A percentile compares a stretch with the other conserved stretches of the same genome.
Evolutionary conservation across 441 rosid genomes (phyloP).

Genomic region (Euphorbia schlechtendalii): DNA sequence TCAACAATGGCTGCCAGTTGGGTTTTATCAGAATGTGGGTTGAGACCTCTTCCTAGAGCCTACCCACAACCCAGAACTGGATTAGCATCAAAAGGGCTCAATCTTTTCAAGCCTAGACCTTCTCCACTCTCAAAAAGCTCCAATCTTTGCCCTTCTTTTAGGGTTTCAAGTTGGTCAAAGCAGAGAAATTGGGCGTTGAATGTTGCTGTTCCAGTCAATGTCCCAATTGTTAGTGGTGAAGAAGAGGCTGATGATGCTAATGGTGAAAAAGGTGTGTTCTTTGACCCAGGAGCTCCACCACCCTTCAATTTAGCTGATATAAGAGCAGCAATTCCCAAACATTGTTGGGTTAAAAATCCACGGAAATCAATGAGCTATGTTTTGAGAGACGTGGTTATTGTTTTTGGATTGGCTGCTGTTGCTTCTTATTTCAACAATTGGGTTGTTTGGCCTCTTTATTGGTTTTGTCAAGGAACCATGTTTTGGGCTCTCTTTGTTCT

Average conservation of each 20-base stretch:
- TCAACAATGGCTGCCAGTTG: constrained; percentile 44
- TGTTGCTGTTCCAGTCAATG: constrained; percentile 34
- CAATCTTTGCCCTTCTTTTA: constrained; percentile 22
- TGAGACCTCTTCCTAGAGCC: constrained; percentile 38
- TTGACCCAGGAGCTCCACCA: constrained; percentile 72
- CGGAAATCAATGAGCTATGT: constrained; percentile 93
- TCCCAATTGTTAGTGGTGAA: constrained; percentile 17
- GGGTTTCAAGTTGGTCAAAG: constrained; percentile 16
- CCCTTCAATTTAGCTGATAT: constrained; percentile 75
- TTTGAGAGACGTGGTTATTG: constrained; percentile 70
- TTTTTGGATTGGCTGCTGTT: constrained; percentile 70
- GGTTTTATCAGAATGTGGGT: constrained; percentile 47
- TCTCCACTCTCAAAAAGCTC: constrained; percentile 20
- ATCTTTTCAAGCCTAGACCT: constrained; percentile 20
- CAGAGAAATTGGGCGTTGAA: constrained; percentile 27
- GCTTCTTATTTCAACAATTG: constrained; percentile 66
- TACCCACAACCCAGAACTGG: constrained; percentile 32
- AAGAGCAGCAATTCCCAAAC: constrained; percentile 93
- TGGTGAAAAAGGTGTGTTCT: constrained; percentile 18
- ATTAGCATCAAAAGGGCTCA: constrained; percentile 11
- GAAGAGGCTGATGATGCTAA: constrained; percentile 4
- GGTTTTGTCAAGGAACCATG: constrained; percentile 95
- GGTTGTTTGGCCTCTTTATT: constrained; percentile 92
- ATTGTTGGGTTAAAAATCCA: constrained; percentile 92
- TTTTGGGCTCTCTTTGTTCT: constrained; percentile 98